phyloP scores from a whole-genome alignment of 495 filamentous ascomycete species.

The Hypoxylon rickii region DNA sequence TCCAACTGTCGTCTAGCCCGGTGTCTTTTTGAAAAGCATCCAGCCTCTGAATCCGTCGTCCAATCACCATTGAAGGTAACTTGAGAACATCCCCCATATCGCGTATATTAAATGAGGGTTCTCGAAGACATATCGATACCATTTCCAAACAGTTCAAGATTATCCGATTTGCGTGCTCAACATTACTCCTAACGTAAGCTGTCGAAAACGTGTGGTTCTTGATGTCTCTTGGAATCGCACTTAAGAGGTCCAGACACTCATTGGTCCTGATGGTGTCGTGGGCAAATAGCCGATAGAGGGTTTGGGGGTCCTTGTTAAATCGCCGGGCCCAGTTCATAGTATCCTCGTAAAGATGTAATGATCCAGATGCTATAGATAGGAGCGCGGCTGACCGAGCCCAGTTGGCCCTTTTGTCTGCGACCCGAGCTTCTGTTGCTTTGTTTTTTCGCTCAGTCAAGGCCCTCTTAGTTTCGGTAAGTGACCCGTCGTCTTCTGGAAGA shows the following conservation, averaged over 20 bases:
- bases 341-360: conserved; percentile 27
- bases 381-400: conserved; percentile 27
- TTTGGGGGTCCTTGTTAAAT: conserved; percentile 20
- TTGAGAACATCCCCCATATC: background rate
- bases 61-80: conserved; percentile 15
- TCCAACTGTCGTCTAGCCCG: conserved; percentile 15
- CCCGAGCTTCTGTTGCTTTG: conserved; percentile 8
- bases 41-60: conserved; percentile 8
- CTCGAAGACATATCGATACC: background rate
- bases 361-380: conserved; percentile 29
- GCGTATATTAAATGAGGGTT: conserved; percentile 1
- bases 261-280: conserved; percentile 2
- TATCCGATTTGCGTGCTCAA: conserved; percentile 22
- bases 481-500: background rate
- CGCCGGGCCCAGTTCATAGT: conserved; percentile 30
- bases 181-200: background rate
- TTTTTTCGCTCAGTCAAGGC: conserved; percentile 10
- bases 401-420: conserved; percentile 7
- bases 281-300: conserved; percentile 3
- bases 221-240: conserved; percentile 12
- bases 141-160: conserved; percentile 21
- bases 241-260: conserved; percentile 25
- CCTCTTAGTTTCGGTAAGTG: background rate
- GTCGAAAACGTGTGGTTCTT: background rate
- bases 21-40: conserved; percentile 2